Base-by-base conservation (phyloP, 352 stramenopile genomes). In the Phytophthora nicotianae region DNA sequence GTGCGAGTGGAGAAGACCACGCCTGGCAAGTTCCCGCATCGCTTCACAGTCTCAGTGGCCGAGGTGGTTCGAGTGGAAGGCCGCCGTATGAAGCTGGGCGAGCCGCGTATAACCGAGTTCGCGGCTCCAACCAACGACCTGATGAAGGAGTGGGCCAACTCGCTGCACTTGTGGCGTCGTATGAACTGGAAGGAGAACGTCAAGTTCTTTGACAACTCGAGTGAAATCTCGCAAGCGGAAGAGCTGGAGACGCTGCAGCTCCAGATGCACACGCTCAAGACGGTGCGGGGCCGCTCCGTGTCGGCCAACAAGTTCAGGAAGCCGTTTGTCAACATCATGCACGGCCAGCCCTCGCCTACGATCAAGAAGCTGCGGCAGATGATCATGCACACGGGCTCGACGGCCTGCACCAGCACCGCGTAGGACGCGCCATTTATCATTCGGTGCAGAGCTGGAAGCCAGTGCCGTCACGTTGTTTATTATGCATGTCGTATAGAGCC, bases 161-260 rank as follows among this genome's bases (percentile, higher is more conserved):
- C 84, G 42, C 65, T 93, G 62, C 84, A 93, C 42, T 70, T 93
- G 11, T 93, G 84, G 84, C 82, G 82, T 16, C 84, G 84, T 46
- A 93, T 93, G 84, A 93, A 89, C 72, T 93, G 84, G 84, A 91
- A 91, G 59, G 84, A 93, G 50, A 86, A 93, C 58, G 84, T 93
- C 67, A 91, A 84, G 66, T 93, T 93, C 71, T 93, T 93, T 26
- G 82, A 91, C 32, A 64, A 68, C 52, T 73, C 75, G 43, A 70
- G 58, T 14, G 70, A 84, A 8, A 50, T 91, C 46, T 74, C 65
- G 24, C 84, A 90, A 47, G 52, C 61, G 0, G 79, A 93, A 20
- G 80, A 93, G 65, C 72, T 79, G 14, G 68, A 81, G 40, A 72
- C 65, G 54, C 68, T 93, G 42, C 62, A 86, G 58, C 59, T 75